phyloP scores from a whole-genome alignment of 129 eudicot species.

The Lactuca saligna region DNA sequence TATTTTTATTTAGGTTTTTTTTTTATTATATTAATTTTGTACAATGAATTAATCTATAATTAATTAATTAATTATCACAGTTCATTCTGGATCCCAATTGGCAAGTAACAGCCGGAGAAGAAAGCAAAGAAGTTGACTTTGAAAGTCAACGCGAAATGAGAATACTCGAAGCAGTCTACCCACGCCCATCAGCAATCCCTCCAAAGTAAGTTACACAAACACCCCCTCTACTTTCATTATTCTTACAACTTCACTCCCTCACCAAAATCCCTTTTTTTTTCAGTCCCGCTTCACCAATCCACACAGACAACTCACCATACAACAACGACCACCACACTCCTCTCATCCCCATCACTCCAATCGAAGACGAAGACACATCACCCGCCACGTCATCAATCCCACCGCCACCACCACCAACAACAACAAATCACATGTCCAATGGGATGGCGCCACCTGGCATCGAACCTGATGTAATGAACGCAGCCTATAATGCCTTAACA shows the following conservation, averaged over 20 bases:
- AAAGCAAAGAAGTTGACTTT: slow-evolving; percentile 67
- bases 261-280: not conserved
- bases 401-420: not conserved
- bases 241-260: not conserved
- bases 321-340: slow-evolving; percentile 45
- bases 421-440: slow-evolving; percentile 21
- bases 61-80: slow-evolving; percentile 31
- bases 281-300: slow-evolving; percentile 59
- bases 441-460: slow-evolving; percentile 33
- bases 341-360: slow-evolving; percentile 72
- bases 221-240: not conserved
- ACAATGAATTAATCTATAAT: too few species aligned
- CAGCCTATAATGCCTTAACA: slow-evolving; percentile 63
- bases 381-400: slow-evolving; percentile 31
- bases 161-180: slow-evolving; percentile 88
- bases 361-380: slow-evolving; percentile 78
- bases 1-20: too few species aligned
- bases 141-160: slow-evolving; percentile 73
- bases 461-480: slow-evolving; percentile 49
- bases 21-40: too few species aligned
- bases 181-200: slow-evolving; percentile 82
- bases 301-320: slow-evolving; percentile 34
- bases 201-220: slow-evolving; percentile 46
- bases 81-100: slow-evolving; percentile 52
- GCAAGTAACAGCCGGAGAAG: slow-evolving; percentile 87